Evolutionary conservation across 768 basidiomycete genomes (phyloP), one percentile per base, ranked within the genome.

Genomic region (Suillus lakei): DNA sequence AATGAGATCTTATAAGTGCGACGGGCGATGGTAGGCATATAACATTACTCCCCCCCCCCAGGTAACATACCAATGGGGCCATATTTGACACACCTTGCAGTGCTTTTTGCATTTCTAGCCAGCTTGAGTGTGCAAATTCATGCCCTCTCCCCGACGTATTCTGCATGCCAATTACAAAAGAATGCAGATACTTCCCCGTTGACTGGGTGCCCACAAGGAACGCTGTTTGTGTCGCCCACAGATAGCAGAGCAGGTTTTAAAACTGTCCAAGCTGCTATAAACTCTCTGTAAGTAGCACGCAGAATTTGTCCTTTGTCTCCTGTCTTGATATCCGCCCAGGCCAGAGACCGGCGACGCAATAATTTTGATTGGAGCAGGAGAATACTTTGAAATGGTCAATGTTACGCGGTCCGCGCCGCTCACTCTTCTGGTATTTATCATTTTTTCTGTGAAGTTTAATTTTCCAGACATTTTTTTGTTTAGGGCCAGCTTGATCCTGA

Each of bases 131-230:
- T 58, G 13, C 55, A 63, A 16, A 26, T 43, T 26, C 32, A 46
- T 46, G 79, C 80, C 2, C 74, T 86, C 36, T 87, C 86, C 2
- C 82, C 83, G 1, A 51, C 69, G 16, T 84, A 82, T 65, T 67
- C 83, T 26, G 63, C 76, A 12, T 87, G 87, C 67, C 87, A 88
- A 68, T 65, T 82, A 6, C 78, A 84, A 69, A 86, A 87, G 62
- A 75, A 83, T 1, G 48, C 58, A 2, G 67, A 71, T 0, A 56
- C 70, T 0, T 83, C 83, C 7, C 84, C 86, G 23, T 73, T 87
- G 9, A 48, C 64, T 3, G 85, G 84, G 5, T 88, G 87, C 70
- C 85, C 86, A 1, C 41, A 66, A 28, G 85, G 84, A 6, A 67
- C 71, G 4, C 36, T 78, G 12, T 78, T 70, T 55, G 78, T 77